Conservation (phyloP, 2,329 filamentous ascomycete species). For the Sclerotinia minor region DNA sequence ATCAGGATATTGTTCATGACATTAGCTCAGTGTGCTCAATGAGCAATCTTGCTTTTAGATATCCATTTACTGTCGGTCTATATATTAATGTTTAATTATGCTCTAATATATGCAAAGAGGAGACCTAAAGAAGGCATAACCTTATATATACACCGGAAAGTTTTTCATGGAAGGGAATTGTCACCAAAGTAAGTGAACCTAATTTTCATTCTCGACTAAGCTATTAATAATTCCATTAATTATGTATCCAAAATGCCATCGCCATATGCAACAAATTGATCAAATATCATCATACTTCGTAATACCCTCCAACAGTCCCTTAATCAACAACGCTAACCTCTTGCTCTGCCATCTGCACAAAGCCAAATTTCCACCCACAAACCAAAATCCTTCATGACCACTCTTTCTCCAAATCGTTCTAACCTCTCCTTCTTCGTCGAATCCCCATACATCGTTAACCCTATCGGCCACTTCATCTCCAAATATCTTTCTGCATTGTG, state of each 20-base stretch:
- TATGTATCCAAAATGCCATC: not conserved
- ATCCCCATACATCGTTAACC: conserved; percentile 51
- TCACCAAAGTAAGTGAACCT: not conserved
- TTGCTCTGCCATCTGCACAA: conserved; percentile 50
- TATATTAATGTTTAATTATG: not conserved
- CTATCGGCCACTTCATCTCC: conserved; percentile 52
- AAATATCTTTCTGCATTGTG: conserved; percentile 50
- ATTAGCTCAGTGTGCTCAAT: too few species aligned
- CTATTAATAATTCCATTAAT: not conserved
- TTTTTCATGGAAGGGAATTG: not conserved
- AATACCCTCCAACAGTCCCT: conserved; percentile 47
- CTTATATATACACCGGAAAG: not conserved
- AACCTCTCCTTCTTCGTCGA: conserved; percentile 52
- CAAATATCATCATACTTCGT: conserved; percentile 32
- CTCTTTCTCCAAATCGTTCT: conserved; percentile 50
- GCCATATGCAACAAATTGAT: not conserved
- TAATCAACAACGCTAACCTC: conserved; percentile 52
- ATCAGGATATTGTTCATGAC: not conserved
- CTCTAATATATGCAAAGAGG: not conserved
- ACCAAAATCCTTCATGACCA: conserved; percentile 53
- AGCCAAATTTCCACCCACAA: conserved; percentile 53
- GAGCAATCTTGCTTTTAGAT: not conserved
- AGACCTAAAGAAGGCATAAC: not conserved
- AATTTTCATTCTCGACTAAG: not conserved
- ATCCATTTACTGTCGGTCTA: not conserved